Conservation (phyloP, 257 asterid genomes). For the Dorcoceras hygrometricum region DNA sequence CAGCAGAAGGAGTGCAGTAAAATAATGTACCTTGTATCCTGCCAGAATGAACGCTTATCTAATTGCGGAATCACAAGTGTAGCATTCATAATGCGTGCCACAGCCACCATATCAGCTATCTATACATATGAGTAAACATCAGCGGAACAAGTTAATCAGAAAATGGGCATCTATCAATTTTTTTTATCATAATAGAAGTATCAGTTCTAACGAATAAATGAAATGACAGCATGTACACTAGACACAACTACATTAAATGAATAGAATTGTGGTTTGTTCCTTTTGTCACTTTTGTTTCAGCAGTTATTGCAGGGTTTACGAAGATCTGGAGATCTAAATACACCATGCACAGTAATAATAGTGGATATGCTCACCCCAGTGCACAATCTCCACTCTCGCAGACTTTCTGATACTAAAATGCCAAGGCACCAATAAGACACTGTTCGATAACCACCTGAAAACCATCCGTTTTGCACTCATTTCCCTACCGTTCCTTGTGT, state of each 20-base stretch:
- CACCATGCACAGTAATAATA: constrained; percentile 1
- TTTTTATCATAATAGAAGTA: neutral
- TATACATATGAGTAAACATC: constrained; percentile 31
- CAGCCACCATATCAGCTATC: constrained; percentile 99
- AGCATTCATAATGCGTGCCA: constrained; percentile 89
- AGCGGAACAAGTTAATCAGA: neutral
- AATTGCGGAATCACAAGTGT: constrained; percentile 90
- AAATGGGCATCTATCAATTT: constrained; percentile 7
- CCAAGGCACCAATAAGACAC: constrained; percentile 11
- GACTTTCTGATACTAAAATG: constrained; percentile 15
- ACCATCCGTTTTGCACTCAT: constrained; percentile 5
- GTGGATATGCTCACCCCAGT: too few species aligned
- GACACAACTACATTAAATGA: constrained; percentile 2
- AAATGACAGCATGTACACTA: neutral
- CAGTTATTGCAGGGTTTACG: neutral
- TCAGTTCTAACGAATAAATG: neutral
- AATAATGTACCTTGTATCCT: constrained; percentile 71
- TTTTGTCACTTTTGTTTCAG: constrained; percentile 13
- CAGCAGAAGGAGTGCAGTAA: constrained; percentile 15
- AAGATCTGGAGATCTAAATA: neutral
- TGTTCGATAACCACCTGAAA: constrained; percentile 19
- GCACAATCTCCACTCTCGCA: constrained; percentile 1
- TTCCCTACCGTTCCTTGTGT: constrained; percentile 3
- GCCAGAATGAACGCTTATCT: constrained; percentile 94
- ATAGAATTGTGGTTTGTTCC: neutral